Evolutionary conservation across 306 rosid genomes (phyloP), one percentile per base, ranked within the genome.

Genomic region (Casuarina equisetifolia): DNA sequence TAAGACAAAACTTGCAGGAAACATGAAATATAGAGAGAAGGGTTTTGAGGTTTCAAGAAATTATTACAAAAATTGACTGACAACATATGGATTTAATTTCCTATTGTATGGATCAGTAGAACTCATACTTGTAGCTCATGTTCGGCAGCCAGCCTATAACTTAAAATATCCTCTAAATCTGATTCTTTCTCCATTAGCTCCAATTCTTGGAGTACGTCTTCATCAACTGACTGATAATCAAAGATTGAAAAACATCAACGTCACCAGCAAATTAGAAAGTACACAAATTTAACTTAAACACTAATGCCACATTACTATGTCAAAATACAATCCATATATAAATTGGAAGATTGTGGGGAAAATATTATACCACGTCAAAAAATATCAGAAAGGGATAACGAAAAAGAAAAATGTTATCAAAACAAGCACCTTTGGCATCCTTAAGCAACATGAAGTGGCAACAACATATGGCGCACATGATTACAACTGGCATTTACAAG

Each of bases 171-270:
- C 78, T 90, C 97, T 53, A 94, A 75, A 79, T 90, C 97, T 36
- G 92, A 87, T 82, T 86, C 97, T 81, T 86, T 94, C 91, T 94
- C 98, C 97, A 94, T 86, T 77, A 71, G 84, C 88, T 94, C 98
- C 88, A 90, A 88, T 76, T 92, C 90, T 74, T 6, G 76, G 70
- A 88, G 91, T 83, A 88, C 82, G 69, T 80, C 84, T 54, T 79
- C 93, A 76, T 90, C 95, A 81, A 94, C 87, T 77, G 85, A 84
- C 98, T 94, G 88, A 82, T 55, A 83, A 83, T 58, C 63, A 81
- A 44, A 82, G 74, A 73, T 69, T 8, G 15, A 83, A 63, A 61
- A 76, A 53, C 55, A 75, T 38, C 15, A 69, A 10, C 15, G 48
- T 52, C 39, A 43, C 13, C 19, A 58, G 36, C 52, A 46, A 49